Base-by-base conservation (phyloP, 768 basidiomycete genomes). In the Termitomyces sp. region DNA sequence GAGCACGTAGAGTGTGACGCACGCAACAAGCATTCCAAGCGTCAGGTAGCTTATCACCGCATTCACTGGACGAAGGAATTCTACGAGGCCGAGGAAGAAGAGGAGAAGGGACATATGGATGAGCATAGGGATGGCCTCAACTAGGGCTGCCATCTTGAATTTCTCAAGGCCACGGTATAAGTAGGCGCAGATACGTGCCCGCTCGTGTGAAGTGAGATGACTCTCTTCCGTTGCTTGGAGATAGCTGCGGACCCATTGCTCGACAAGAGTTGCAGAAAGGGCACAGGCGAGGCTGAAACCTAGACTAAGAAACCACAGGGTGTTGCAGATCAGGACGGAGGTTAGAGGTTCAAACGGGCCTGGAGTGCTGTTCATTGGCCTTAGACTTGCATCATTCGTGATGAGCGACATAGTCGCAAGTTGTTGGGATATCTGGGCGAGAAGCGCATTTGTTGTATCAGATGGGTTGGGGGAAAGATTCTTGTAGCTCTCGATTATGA, bases 41-140 rank as follows among this genome's bases (percentile, higher is more conserved):
- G 70, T 64, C 18, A 75, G 58, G 29, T 29, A 29, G 29, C 29
- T 29, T 9, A 9, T 29, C 29, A 29, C 53, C 60, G 38, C n/a
- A 38, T 38, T 38, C 7, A 38, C 38, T 11, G 73, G 66, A 52
- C 62, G 65, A 31, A 80, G 64, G 61, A 82, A 78, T 20, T 72
- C 66, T 27, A 79, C 64, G 25, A 82, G 38, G 16, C n/a, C 38
- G 9, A 38, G 18, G n/a, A 38, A 18, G 18, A 38, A 82, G 7
- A 81, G 68, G 23, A 80, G 71, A 16, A 81, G 65, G 4, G 79
- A 76, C 10, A 76, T 62, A 57, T 82, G 80, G 18, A 82, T 71
- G 11, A 81, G 70, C 18, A 73, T 65, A 1, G 79, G 80, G 52
- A 29, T 29, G 9, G 29, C 29, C 29, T 29, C 29, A 9, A 38